phyloP scores from a whole-genome alignment of 2,329 filamentous ascomycete genomes.

The Cytospora leucostoma region DNA sequence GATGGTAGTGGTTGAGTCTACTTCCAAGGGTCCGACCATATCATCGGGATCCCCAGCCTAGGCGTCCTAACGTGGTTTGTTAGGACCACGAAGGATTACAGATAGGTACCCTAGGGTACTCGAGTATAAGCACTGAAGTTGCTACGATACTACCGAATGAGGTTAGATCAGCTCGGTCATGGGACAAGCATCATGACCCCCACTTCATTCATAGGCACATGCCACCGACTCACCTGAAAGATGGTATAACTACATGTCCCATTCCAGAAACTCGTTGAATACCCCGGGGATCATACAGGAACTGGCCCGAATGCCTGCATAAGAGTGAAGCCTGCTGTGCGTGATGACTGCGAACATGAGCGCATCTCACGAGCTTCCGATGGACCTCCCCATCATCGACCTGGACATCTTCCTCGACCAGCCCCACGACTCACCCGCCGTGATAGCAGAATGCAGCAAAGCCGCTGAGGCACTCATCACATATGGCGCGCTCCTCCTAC shows the following conservation, averaged over 20 bases:
- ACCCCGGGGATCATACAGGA: too few relatives aligned
- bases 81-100: background rate
- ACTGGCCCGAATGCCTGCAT: too few relatives aligned
- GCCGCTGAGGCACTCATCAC: conserved; percentile 59
- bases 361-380: conserved; percentile 37
- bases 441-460: conserved; percentile 53
- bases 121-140: too few relatives aligned
- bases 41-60: too few relatives aligned
- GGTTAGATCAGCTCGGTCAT: conserved; percentile 21
- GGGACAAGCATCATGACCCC: conserved; percentile 19
- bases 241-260: background rate
- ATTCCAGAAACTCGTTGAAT: background rate
- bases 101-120: background rate
- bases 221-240: conserved; percentile 9
- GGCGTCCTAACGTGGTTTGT: too few relatives aligned
- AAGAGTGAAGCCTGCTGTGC: background rate
- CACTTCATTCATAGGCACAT: conserved; percentile 11
- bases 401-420: conserved; percentile 57
- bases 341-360: conserved; percentile 25
- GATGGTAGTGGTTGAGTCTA: too few relatives aligned
- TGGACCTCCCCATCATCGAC: conserved; percentile 62
- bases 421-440: conserved; percentile 44
- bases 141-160: conserved; percentile 7
- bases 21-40: too few relatives aligned
- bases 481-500: conserved; percentile 61